Evolutionary conservation across 441 rosid species (phyloP).

Genomic region (Omphalea diandra): DNA sequence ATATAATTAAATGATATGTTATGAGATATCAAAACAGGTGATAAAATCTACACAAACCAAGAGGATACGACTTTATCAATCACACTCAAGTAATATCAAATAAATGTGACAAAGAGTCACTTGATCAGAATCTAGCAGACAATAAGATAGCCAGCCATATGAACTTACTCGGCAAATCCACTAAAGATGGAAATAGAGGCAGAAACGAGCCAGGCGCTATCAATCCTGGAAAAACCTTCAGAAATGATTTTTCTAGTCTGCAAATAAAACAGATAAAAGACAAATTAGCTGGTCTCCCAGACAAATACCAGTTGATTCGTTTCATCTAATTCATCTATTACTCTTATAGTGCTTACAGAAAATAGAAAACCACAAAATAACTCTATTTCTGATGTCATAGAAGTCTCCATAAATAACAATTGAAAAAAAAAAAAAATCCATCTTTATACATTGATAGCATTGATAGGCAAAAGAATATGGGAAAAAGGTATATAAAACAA

Average conservation of each 20-base stretch:
- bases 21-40: no score
- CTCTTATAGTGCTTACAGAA: not conserved
- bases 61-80: not conserved
- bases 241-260: slow-evolving; percentile 81
- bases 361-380: not conserved
- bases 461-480: no score
- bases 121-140: not conserved
- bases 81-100: slow-evolving; percentile 7
- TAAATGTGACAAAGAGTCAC: not conserved
- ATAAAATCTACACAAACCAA: no score
- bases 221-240: slow-evolving; percentile 72
- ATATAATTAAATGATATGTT: no score
- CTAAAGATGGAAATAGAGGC: slow-evolving; percentile 80
- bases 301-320: slow-evolving; percentile 5
- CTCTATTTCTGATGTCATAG: no score
- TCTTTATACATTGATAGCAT: no score
- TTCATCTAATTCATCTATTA: slow-evolving; percentile 9
- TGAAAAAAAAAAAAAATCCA: no score
- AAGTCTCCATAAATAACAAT: no score
- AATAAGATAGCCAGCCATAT: slow-evolving; percentile 6
- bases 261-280: slow-evolving; percentile 28
- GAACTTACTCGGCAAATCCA: slow-evolving; percentile 89
- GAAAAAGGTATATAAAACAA: no score
- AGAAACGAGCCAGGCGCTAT: slow-evolving; percentile 92
- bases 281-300: slow-evolving; percentile 16